Evolutionary conservation across 2,329 filamentous ascomycete species (phyloP).

Genomic region (Sporothrix globosa): DNA sequence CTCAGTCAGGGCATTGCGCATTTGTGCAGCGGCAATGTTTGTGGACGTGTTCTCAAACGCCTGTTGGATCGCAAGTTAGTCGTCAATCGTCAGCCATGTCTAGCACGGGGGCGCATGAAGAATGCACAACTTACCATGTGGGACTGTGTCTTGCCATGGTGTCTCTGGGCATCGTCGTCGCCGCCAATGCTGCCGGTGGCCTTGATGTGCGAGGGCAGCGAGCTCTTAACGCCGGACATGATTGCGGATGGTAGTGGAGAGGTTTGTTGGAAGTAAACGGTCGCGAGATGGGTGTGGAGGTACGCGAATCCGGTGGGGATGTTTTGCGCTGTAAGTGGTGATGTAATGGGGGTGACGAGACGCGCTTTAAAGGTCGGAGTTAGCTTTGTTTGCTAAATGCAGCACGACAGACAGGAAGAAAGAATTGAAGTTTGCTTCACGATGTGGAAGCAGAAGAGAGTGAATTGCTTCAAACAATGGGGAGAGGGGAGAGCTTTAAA

Average conservation of each 20-base stretch:
- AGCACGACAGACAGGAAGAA: not conserved
- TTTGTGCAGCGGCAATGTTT: constrained; percentile 95
- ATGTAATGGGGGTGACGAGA: constrained; percentile 12
- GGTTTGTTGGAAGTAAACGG: constrained; percentile 3
- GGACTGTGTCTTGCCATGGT: constrained; percentile 83
- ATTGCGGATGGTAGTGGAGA: constrained; percentile 51
- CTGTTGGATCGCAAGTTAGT: constrained; percentile 56
- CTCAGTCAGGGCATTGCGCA: constrained; percentile 95
- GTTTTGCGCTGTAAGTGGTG: constrained; percentile 1
- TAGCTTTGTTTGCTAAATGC: not conserved
- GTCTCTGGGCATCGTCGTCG: constrained; percentile 60
- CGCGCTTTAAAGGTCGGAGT: constrained; percentile 8
- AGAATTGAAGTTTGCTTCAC: not conserved
- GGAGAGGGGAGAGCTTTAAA: constrained; percentile 9
- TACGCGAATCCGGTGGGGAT: constrained; percentile 10
- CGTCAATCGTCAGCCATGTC: not conserved
- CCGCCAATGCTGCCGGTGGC: constrained; percentile 50
- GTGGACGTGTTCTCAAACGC: constrained; percentile 99
- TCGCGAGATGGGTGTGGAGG: constrained; percentile 2
- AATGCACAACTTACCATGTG: constrained; percentile 70
- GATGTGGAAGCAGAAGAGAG: not conserved
- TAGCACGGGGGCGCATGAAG: constrained; percentile 22
- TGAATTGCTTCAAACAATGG: constrained; percentile 4
- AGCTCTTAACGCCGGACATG: constrained; percentile 71
- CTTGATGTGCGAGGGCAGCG: constrained; percentile 84